Evolutionary conservation across 1,139 yeast species (phyloP).

Genomic region (Suhomyces bribrorum): DNA sequence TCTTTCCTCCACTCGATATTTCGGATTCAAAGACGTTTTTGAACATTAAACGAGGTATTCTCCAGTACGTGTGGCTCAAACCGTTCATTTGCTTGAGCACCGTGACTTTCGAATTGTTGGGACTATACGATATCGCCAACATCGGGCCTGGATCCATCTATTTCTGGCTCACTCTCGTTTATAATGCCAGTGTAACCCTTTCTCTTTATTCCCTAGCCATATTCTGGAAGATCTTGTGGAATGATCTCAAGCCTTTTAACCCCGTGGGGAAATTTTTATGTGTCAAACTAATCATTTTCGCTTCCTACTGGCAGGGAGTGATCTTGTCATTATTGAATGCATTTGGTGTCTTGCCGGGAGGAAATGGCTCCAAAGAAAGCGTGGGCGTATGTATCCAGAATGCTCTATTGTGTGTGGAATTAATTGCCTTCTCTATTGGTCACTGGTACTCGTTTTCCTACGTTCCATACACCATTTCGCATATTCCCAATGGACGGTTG

Average conservation of each 20-base stretch:
- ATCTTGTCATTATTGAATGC: conserved; percentile 61
- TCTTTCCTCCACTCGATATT: conserved; percentile 68
- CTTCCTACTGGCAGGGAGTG: conserved; percentile 95
- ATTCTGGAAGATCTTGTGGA: conserved; percentile 86
- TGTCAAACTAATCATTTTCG: conserved; percentile 90
- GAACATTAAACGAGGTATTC: conserved; percentile 75
- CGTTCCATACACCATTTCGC: conserved; percentile 62
- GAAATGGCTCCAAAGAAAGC: conserved; percentile 24
- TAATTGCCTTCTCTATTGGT: conserved; percentile 81
- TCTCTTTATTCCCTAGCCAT: conserved; percentile 85
- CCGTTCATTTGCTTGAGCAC: conserved; percentile 70
- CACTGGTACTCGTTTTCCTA: conserved; percentile 88
- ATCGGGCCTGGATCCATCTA: conserved; percentile 53
- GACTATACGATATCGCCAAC: conserved; percentile 53
- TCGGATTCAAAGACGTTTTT: conserved; percentile 84
- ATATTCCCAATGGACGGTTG: conserved; percentile 69
- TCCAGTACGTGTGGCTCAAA: conserved; percentile 95
- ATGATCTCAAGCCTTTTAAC: conserved; percentile 73
- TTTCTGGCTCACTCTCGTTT: conserved; percentile 67
- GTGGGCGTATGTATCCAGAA: conserved; percentile 69
- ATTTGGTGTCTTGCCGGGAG: conserved; percentile 46
- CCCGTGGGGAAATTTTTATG: conserved; percentile 94
- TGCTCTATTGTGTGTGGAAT: conserved; percentile 77
- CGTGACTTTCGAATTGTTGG: conserved; percentile 51
- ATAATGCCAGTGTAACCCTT: conserved; percentile 77